Evolutionary conservation across 768 basidiomycete genomes (phyloP).

Genomic region (Pholiota molesta): DNA sequence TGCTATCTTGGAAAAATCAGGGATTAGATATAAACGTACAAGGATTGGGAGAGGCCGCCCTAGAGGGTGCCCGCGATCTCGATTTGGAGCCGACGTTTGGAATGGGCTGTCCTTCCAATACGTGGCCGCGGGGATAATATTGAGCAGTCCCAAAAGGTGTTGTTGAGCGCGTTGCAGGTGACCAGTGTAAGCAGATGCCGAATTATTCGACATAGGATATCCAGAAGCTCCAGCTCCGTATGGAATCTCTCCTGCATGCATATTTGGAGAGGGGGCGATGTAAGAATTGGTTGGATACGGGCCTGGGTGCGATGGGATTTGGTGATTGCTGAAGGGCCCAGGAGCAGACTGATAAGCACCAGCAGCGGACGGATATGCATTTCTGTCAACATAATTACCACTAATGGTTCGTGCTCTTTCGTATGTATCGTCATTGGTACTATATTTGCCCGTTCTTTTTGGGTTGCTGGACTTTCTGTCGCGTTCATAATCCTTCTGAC

Average conservation of each 20-base stretch:
- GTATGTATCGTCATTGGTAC: slow-evolving; percentile 39
- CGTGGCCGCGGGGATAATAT: slow-evolving; percentile 61
- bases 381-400: slow-evolving; percentile 37
- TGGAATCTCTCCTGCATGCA: slow-evolving; percentile 47
- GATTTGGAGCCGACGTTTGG: slow-evolving; percentile 33
- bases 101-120: slow-evolving; percentile 57
- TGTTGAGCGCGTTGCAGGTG: slow-evolving; percentile 42
- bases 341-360: slow-evolving; percentile 29
- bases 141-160: slow-evolving; percentile 42
- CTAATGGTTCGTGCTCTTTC: slow-evolving; percentile 42
- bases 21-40: slow-evolving; percentile 26
- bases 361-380: slow-evolving; percentile 29
- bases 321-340: slow-evolving; percentile 34
- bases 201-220: slow-evolving; percentile 34
- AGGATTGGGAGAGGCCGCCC: slow-evolving; percentile 59
- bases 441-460: slow-evolving; percentile 49
- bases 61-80: slow-evolving; percentile 30
- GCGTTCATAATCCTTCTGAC: slow-evolving; percentile 35
- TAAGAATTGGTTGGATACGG: slow-evolving; percentile 25
- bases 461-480: slow-evolving; percentile 35
- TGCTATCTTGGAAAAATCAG: no score
- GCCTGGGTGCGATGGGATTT: slow-evolving; percentile 9
- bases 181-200: slow-evolving; percentile 29
- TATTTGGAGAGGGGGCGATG: slow-evolving; percentile 50
- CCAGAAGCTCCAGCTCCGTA: slow-evolving; percentile 33